Evolutionary conservation across 129 eudicot genomes (phyloP), one percentile per base, ranked within the genome.

Genomic region (Lactuca saligna): DNA sequence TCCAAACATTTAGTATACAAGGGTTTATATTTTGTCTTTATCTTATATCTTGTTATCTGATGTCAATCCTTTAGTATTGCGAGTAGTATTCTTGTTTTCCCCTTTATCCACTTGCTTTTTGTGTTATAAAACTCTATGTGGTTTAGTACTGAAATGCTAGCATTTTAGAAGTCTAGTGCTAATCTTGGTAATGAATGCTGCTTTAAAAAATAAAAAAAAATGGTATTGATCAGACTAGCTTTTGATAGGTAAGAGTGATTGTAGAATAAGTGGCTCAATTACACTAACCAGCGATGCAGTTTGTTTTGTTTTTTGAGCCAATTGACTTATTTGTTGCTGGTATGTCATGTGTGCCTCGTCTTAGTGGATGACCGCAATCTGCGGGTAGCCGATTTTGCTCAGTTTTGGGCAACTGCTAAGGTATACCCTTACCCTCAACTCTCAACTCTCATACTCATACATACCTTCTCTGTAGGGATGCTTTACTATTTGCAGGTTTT

Each of bases 331-430:
- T 89, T 93, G 86, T 89, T 84, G 95, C 82, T 90, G 97, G 87
- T 91, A 87, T 87, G 73, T 87, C 87, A 87, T 87, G 73, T 87
- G 82, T 85, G 85, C 87, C 69, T 85, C 87, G 87, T 81, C 90
- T 93, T 93, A 93, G 99, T 93, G 99, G 99, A 93, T 93, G 99
- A 93, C 99, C 99, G 99, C 99, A 93, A 93, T 93, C 99, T 93
- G 99, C 99, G 99, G 99, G 97, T 93, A 85, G 99, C 99, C 80
- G 99, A 93, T 82, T 93, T 89, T 93, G 95, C 97, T 93, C 97
- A 93, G 82, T 93, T 93, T 93, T 93, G 99, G 99, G 99, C 99
- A 93, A 83, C 85, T 85, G 97, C 99, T 76, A 93, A 93, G 99
- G 99, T 93, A 93, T 89, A 89, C n/a, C n/a, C n/a, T n/a, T n/a